Conservation (phyloP, 257 asterid species). For the Solanum corneliomulleri region DNA sequence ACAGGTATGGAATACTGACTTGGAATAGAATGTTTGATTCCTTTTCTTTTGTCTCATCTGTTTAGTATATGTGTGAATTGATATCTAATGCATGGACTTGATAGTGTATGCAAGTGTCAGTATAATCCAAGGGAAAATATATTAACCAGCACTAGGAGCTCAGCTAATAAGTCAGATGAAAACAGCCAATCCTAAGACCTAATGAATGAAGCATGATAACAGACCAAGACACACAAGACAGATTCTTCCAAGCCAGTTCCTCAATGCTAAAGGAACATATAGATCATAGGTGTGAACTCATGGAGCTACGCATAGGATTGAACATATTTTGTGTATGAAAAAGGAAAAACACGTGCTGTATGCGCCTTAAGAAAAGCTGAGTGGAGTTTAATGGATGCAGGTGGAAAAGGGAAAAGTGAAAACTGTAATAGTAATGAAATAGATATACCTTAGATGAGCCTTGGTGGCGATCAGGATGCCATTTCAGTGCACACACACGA, state of each 20-base stretch:
- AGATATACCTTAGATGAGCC: constrained; percentile 76
- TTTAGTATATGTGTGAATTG: neutral
- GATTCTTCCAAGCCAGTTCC: neutral
- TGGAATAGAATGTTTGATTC: neutral
- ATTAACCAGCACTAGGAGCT: neutral
- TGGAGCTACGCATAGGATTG: neutral
- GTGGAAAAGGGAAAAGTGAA: neutral
- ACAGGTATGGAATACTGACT: neutral
- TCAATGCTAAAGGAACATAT: neutral
- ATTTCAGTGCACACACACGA: constrained; percentile 77
- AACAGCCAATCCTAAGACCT: neutral
- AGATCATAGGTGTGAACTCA: neutral
- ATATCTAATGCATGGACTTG: neutral
- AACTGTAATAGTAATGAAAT: neutral
- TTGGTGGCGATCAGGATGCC: constrained; percentile 99
- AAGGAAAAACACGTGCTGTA: neutral
- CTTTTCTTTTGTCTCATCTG: neutral
- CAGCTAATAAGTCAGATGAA: neutral
- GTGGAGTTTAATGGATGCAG: neutral
- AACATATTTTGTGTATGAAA: neutral
- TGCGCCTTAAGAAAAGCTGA: neutral
- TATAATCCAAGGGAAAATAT: neutral
- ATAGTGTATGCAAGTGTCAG: neutral
- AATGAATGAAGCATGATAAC: neutral
- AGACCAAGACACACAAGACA: neutral